These are phyloP conservation scores for Fusarium oligoseptatum DNA, from an alignment of 2,329 filamentous ascomycete species.

Conservation along the genomic window DNA sequence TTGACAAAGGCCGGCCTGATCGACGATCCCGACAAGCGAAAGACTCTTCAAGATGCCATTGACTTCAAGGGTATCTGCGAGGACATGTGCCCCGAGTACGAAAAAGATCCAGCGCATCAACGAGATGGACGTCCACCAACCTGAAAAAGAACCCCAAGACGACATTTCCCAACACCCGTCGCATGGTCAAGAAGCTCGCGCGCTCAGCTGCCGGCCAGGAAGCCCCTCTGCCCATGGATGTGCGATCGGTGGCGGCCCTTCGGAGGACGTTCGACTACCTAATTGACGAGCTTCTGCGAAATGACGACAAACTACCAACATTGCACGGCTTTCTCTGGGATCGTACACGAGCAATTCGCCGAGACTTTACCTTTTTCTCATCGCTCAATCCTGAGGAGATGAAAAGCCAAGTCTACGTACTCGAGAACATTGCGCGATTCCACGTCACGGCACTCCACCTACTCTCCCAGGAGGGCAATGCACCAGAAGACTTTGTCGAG, in stretches of 20 bases:
- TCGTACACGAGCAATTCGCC: constrained; percentile 74
- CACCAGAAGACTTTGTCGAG: constrained; percentile 72
- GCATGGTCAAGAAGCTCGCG: constrained; percentile 77
- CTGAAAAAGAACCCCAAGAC: constrained; percentile 65
- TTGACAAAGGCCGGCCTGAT: constrained; percentile 72
- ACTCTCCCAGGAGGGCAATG: constrained; percentile 68
- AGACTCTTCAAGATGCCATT: constrained; percentile 73
- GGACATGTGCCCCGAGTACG: constrained; percentile 78
- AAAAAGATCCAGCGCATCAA: constrained; percentile 73
- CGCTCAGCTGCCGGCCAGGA: constrained; percentile 78
- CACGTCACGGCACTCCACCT: constrained; percentile 76
- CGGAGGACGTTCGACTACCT: constrained; percentile 73
- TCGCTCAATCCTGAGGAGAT: constrained; percentile 69
- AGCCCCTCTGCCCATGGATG: constrained; percentile 76
- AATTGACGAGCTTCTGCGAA: constrained; percentile 68
- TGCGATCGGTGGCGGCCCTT: constrained; percentile 71
- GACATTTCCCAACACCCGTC: constrained; percentile 60
- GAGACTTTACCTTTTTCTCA: constrained; percentile 77
- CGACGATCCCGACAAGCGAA: constrained; percentile 74
- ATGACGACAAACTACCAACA: constrained; percentile 66
- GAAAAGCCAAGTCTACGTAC: constrained; percentile 70
- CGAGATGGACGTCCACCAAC: constrained; percentile 68
- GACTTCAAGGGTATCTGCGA: constrained; percentile 77
- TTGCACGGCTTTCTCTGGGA: constrained; percentile 78
- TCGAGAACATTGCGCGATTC: constrained; percentile 76